phyloP scores from a whole-genome alignment of 208 protist genomes.

The Acanthamoeba lenticulata region DNA sequence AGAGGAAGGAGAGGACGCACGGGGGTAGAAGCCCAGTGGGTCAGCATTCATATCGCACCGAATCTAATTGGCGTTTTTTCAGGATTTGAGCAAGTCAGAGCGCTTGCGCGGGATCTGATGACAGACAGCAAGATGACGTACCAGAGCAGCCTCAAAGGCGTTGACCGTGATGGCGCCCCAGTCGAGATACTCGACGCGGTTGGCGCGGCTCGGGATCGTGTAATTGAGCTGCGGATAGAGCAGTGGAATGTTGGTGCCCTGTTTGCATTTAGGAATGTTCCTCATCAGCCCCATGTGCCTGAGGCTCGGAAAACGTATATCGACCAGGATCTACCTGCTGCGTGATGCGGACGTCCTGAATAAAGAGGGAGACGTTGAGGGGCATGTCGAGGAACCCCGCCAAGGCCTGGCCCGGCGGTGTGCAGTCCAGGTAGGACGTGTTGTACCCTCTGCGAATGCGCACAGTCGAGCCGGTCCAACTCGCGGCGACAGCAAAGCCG shows the following conservation, averaged over 20 bases:
- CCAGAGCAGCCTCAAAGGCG: conserved; percentile 57
- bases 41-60: conserved; percentile 67
- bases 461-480: background rate
- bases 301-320: too few species aligned
- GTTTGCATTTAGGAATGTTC: background rate
- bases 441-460: background rate
- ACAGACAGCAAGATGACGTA: background rate
- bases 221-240: conserved; percentile 70
- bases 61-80: background rate
- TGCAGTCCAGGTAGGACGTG: background rate
- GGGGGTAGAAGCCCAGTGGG: conserved; percentile 62
- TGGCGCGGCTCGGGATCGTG: background rate
- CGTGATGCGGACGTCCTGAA: conserved; percentile 62
- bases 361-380: conserved; percentile 56
- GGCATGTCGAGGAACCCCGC: background rate
- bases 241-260: background rate
- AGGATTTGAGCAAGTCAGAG: background rate
- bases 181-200: background rate
- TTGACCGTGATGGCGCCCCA: conserved; percentile 62
- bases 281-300: too few species aligned
- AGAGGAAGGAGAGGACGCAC: background rate
- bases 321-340: too few species aligned
- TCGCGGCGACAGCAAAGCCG: background rate
- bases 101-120: background rate
- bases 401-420: background rate